Base-by-base conservation (phyloP, 257 asterid species). In the Eucommia ulmoides region DNA sequence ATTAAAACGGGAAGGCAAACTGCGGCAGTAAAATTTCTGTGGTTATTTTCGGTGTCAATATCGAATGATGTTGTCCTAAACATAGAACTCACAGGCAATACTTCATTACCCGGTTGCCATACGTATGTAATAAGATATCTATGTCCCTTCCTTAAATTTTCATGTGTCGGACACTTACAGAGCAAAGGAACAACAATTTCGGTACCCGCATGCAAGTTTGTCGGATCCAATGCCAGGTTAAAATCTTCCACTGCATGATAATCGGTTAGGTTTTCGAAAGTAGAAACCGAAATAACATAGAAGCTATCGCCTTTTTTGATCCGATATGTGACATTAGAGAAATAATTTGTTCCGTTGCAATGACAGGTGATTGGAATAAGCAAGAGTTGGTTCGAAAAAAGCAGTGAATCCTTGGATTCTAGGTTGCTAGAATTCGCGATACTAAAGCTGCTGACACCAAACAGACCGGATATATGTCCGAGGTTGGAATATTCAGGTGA, bases 1-100 rank as follows among this genome's bases (percentile, higher is more conserved):
- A 85, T 29, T 29, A 29, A 29, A 7, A 29, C 38, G 12, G 38
- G 38, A 7, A 29, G 12, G 12, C 7, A 29, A 12, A 29, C 38
- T 5, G 38, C 38, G 12, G 38, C 38, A 12, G 7, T 29, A 12
- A 29, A 29, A 12, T 29, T 29, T 29, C 12, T 29, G 8, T 12
- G 12, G 12, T 29, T 12, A 12, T 29, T 29, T 29, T 29, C 38
- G 12, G 38, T 29, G 8, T 5, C 38, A 29, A 29, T 29, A 29
- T 29, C 38, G 12, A 12, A 29, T 29, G 38, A 12, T 29, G 38
- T 5, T 29, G 38, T 12, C 38, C 12, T 29, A 29, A 29, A 29
- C 38, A 29, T 29, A 29, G 7, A 5, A 12, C 38, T 5, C 7
- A 29, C 8, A 12, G 38, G 38, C 38, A 29, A 29, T 29, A 29